Base-by-base conservation (phyloP, 2,329 filamentous ascomycete genomes). In the Exophiala alcalophila region DNA sequence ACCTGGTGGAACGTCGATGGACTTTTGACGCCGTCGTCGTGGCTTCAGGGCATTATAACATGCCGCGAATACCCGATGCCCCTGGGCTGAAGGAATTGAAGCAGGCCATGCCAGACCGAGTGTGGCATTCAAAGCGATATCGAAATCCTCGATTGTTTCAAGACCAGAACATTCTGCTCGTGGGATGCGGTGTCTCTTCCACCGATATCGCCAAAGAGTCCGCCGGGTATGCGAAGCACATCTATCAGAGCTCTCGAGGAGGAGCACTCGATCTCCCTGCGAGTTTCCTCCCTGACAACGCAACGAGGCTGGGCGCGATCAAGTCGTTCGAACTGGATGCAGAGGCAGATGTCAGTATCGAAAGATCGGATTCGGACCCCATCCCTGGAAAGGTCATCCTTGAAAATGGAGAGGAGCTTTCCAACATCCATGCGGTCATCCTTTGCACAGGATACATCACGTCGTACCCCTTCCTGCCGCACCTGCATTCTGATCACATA, bases 381-480 rank as follows among this genome's bases (percentile, higher is more conserved):
- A 71, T 81, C 6, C 75, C 76, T 0, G 70, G 74, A 0, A 69
- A 60, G 0, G 62, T 80, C 1, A 64, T 70, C 0, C 62, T 86
- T 1, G 70, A 67, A 29, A 72, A 78, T 16, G 81, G 80, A 0
- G 53, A 64, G 0, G 63, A 62, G 1, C 55, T 87, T 0, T 65
- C 65, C 14, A 67, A 71, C 7, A 77, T 87, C 24, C 73, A 87
- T 53, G 65, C 68, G 11, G 70, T 87, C 0, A 70, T 87, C 14
- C 57, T 87, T 4, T 79, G 76, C 11, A 87, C 83, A 0, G 83
- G 84, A 0, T 87, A 87, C 55, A 76, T 83, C 54, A 78, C 79
- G 10, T 77, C 78, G 0, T 73, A 83, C 11, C 83, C 83, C 0
- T 87, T 85, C 53, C 65, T 87, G 0, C 59, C 65, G 0, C 60